Conservation (phyloP, 2,329 filamentous ascomycete species). For the Arthrobotrys megalospora region DNA sequence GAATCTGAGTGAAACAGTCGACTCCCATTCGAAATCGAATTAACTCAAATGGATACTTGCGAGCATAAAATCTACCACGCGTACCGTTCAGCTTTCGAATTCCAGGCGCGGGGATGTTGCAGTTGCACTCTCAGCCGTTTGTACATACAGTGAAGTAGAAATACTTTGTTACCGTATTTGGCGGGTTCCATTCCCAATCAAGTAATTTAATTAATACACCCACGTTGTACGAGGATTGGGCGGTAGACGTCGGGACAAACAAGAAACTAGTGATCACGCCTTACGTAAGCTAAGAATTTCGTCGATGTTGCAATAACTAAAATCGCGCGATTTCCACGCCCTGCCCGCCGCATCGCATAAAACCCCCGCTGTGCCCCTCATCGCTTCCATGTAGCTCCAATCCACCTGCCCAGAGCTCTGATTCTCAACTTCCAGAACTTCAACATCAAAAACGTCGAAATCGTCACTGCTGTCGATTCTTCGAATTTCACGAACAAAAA, state of each 20-base stretch:
- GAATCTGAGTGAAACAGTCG: too few species aligned
- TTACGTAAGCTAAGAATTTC: slow-evolving; percentile 11
- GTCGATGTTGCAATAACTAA: slow-evolving; percentile 20
- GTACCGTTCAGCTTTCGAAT: too few species aligned
- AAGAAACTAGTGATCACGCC: background rate
- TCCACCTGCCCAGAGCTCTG: background rate
- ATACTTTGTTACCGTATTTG: too few species aligned
- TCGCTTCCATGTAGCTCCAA: slow-evolving; percentile 14
- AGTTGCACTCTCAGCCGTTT: too few species aligned
- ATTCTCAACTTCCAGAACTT: too few species aligned
- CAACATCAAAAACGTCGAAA: background rate
- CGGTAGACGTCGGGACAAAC: slow-evolving; percentile 21
- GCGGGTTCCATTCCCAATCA: background rate
- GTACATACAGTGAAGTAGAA: too few species aligned
- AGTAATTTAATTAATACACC: background rate
- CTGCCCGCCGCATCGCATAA: slow-evolving; percentile 6
- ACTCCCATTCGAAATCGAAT: too few species aligned
- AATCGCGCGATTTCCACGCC: slow-evolving; percentile 19
- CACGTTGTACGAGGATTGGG: slow-evolving; percentile 17
- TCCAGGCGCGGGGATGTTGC: too few species aligned
- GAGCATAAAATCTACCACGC: too few species aligned
- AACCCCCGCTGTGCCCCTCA: slow-evolving; percentile 24
- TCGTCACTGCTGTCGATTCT: background rate
- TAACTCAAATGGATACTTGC: too few species aligned
- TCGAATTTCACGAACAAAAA: background rate